Base-by-base conservation (phyloP, 2,329 filamentous ascomycete genomes). In the Trichoderma sp. region DNA sequence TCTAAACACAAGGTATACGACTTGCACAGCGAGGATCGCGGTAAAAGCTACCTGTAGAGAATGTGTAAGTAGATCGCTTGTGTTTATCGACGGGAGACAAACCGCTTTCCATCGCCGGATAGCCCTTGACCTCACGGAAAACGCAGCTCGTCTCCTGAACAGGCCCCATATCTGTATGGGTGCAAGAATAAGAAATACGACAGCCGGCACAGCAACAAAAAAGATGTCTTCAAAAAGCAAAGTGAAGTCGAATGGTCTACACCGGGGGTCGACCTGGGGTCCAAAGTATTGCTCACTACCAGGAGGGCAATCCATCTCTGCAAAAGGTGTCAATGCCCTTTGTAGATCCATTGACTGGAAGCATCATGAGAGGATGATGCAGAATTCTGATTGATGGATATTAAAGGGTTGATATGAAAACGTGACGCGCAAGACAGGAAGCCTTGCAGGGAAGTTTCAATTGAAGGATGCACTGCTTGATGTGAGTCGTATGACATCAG, bases 191-290 rank as follows among this genome's bases (percentile, higher is more conserved):
- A 73, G n/a, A 5, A 79, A 58, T 18, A 79, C 73, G 1, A 75
- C 51, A 2, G 72, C 73, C 3, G 76, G 77, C 1, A 78, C 14
- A 15, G 72, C 73, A 1, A 72, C 73, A n/a, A 78, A 74, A 21
- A 79, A 67, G 21, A 78, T 64, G 26, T 79, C 77, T 60, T 79
- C 76, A 34, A 79, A 79, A 2, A 74, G 66, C 6, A 79, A 71
- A 0, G 78, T 78, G 58, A 79, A 79, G 72, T 79, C 78, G 57
- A 79, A 79, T 6, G 64, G 30, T 3, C 76, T 76, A 61, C 78
- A 79, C 2, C 57, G 12, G 6, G 70, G 30, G 57, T 76, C 57
- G 26, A 78, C 73, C 30, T 74, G 71, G 5, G 77, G 77, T 7
- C 77, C 77, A 43, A 78, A 77, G 12, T 71, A 56, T 32, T 26